Base-by-base conservation (phyloP, 345 rosid species). In the Salix arbutifolia region DNA sequence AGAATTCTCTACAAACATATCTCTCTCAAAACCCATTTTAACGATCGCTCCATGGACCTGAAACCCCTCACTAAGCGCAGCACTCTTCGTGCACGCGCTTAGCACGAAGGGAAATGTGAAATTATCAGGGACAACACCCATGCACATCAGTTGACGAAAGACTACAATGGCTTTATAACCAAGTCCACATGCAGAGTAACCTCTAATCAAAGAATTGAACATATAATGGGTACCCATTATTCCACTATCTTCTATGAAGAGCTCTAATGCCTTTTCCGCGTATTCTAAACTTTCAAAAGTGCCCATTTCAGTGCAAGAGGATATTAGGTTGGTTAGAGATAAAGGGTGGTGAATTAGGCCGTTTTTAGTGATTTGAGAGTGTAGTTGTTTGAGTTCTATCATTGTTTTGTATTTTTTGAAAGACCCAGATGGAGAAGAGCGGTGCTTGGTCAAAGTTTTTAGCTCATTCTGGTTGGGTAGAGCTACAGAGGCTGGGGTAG, bases 141-240 rank as follows among this genome's bases (percentile, higher is more conserved):
- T 21, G 48, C 44, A 73, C 72, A 87, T 35, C 90, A 88, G 82
- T 67, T 81, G 75, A 67, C 83, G 65, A 66, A 79, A 87, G 48
- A 88, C 74, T 69, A 65, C 76, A 1, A 91, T 21, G 16, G 91
- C 90, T 74, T 81, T 84, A 1, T 83, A 78, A 18, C 87, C 85
- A 48, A 83, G 67, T 61, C 88, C 95, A 76, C 78, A 31, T 69
- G 78, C 75, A 40, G 90, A 80, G 48, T 79, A 89, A 4, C 91
- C 90, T 79, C 90, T 83, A 53, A 89, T 89, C 84, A 88, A 81
- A 44, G 90, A 82, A 78, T 88, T 91, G 83, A 83, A 87, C 86
- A 84, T 79, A 75, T 78, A 88, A 84, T 82, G 79, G 74, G 88
- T 84, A 53, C 85, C 80, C 14, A 13, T 73, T 26, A 77, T 75